Conservation (phyloP, 2,329 filamentous ascomycete genomes). For the Aphanocladium album region DNA sequence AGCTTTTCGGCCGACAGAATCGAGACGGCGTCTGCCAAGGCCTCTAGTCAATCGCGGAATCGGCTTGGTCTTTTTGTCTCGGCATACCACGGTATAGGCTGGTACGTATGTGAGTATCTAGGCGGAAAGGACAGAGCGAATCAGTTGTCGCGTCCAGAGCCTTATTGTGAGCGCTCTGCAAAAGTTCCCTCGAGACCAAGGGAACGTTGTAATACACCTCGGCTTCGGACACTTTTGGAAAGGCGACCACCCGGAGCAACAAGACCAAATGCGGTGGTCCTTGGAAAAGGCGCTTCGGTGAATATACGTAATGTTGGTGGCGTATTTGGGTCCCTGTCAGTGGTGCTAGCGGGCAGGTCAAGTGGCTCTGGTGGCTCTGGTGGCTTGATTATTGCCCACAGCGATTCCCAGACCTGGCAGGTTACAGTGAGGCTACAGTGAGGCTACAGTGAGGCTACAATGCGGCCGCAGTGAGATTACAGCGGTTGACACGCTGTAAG, state of each 20-base stretch:
- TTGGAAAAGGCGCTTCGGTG: neutral
- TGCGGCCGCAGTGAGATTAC: neutral
- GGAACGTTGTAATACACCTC: too few relatives aligned
- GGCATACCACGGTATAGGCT: neutral
- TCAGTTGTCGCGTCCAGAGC: neutral
- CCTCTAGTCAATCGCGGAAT: neutral
- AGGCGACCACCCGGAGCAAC: too few relatives aligned
- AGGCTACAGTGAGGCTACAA: neutral
- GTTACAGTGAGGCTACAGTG: neutral
- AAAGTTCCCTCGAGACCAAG: neutral
- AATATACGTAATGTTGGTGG: neutral
- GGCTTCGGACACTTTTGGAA: neutral
- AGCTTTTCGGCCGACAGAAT: neutral
- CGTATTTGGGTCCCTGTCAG: neutral
- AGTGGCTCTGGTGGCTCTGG: too few relatives aligned
- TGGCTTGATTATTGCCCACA: neutral
- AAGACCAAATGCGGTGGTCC: too few relatives aligned
- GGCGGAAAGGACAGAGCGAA: too few relatives aligned
- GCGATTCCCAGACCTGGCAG: neutral
- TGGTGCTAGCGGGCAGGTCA: neutral
- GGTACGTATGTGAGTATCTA: too few relatives aligned
- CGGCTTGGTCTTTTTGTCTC: constrained; percentile 2
- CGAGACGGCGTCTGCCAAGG: neutral
- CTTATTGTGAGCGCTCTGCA: too few relatives aligned
- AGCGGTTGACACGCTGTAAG: neutral